phyloP scores from a whole-genome alignment of 1,139 yeast genomes.

The Taiozyma sp. region DNA sequence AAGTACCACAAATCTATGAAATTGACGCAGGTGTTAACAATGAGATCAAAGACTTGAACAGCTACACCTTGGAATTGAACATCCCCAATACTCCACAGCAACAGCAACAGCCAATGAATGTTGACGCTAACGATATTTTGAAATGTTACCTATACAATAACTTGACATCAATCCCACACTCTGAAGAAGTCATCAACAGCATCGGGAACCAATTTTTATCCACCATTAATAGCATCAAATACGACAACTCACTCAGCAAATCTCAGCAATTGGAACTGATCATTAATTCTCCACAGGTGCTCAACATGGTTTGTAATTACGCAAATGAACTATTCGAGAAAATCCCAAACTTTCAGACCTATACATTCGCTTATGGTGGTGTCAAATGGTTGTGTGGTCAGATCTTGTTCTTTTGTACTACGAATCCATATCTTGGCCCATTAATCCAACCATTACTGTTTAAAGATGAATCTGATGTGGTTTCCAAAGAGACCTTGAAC shows the following conservation, averaged over 20 bases:
- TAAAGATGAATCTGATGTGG: slow-evolving; percentile 5
- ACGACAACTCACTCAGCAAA: not conserved
- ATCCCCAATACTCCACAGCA: not conserved
- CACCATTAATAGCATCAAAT: slow-evolving; percentile 7
- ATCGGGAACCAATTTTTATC: slow-evolving; percentile 8
- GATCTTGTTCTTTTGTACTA: slow-evolving; percentile 7
- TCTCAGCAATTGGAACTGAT: slow-evolving; percentile 2
- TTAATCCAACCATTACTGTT: slow-evolving; percentile 9
- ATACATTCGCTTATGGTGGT: slow-evolving; percentile 13
- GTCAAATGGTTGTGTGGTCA: slow-evolving; percentile 14
- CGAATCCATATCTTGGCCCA: slow-evolving; percentile 8
- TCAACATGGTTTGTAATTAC: slow-evolving; percentile 12
- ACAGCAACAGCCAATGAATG: not conserved
- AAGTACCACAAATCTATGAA: not conserved
- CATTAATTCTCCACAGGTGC: slow-evolving; percentile 9
- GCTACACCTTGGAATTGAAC: not conserved
- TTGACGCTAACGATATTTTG: slow-evolving; percentile 4
- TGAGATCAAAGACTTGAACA: not conserved
- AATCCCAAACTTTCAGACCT: slow-evolving; percentile 10
- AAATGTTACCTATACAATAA: slow-evolving; percentile 9
- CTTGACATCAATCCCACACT: slow-evolving; percentile 5
- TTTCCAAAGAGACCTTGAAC: slow-evolving; percentile 2
- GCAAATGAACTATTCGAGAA: slow-evolving; percentile 11
- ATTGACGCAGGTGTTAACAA: not conserved
- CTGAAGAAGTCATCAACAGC: slow-evolving; percentile 7